phyloP scores from a whole-genome alignment of 139 green algal genomes.

The Edaphochlamys debaryana region DNA sequence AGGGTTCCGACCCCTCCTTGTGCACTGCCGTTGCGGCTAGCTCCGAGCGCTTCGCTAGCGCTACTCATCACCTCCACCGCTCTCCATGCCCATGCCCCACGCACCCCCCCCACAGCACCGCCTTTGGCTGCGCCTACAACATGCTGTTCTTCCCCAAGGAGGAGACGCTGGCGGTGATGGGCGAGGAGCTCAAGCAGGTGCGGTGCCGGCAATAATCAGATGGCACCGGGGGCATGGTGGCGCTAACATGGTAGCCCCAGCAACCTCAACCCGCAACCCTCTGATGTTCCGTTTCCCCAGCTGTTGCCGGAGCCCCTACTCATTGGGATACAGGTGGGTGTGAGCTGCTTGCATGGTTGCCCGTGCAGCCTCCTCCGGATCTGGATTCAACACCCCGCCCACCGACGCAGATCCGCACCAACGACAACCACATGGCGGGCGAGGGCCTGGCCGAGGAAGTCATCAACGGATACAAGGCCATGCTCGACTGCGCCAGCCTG shows the following conservation, averaged over 20 bases:
- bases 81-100: too few relatives aligned
- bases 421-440: not conserved
- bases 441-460: not conserved
- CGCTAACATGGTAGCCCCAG: too few relatives aligned
- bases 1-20: too few relatives aligned
- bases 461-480: not conserved
- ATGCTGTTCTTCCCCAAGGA: not conserved
- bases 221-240: too few relatives aligned
- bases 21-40: too few relatives aligned
- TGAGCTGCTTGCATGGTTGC: not conserved
- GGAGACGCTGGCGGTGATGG: not conserved
- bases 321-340: not conserved
- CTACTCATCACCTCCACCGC: too few relatives aligned
- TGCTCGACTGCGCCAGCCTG: not conserved
- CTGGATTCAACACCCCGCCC: not conserved
- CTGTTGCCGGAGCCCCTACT: not conserved
- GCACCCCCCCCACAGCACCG: not conserved
- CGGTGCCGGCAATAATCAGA: too few relatives aligned
- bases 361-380: not conserved
- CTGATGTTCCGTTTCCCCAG: too few relatives aligned
- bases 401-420: not conserved
- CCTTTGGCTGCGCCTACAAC: constrained; percentile 10
- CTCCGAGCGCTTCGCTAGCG: too few relatives aligned
- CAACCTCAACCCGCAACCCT: too few relatives aligned
- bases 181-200: too few relatives aligned